Evolutionary conservation across 805 yeast genomes (phyloP), one percentile per base, ranked within the genome.

Genomic region (Candida silvatica): DNA sequence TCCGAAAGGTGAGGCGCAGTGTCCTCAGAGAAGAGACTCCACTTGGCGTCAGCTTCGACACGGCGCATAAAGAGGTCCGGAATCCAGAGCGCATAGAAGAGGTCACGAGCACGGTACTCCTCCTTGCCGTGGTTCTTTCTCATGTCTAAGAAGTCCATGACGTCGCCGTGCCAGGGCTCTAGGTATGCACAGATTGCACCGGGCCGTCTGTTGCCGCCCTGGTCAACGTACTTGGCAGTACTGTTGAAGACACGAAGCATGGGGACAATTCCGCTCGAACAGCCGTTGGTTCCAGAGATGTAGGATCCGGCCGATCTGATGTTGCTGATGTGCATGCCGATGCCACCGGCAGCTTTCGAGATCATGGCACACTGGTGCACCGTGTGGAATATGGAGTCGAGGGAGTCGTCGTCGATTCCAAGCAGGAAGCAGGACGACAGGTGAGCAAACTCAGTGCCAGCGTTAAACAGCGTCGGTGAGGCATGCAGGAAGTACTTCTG

Each of bases 131-230:
- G 95, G 53, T 87, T 90, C 63, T 90, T 88, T 51, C 92, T 74
- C 45, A 90, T 66, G 39, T 88, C 90, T 36, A 90, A 59, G 50
- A 90, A 80, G 40, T 83, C 95, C 56, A 85, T 81, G 24, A 90
- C 69, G 50, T 90, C 98, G 8, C 82, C 74, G 55, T 90, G 98
- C 98, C 98, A 90, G 37, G 98, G 97, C 62, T 90, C 98, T 25
- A 90, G 58, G 60, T 88, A 90, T 25, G 87, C 62, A 24, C 96
- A 95, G 59, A 90, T 83, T 3, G 98, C 98, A 42, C 97, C 97
- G 0, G 98, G 98, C 51, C 98, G 70, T 61, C 88, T 88, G 63
- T 90, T 90, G 37, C 97, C 97, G 43, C 98, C 98, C 67, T 90
- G 98, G 51, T 90, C 97, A 28, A 90, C 97, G 52, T 88, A 90